A percentile compares a stretch with the other conserved stretches of the same genome.
Conservation (phyloP, 345 rosid genomes). For the Boechera divaricarpa region DNA sequence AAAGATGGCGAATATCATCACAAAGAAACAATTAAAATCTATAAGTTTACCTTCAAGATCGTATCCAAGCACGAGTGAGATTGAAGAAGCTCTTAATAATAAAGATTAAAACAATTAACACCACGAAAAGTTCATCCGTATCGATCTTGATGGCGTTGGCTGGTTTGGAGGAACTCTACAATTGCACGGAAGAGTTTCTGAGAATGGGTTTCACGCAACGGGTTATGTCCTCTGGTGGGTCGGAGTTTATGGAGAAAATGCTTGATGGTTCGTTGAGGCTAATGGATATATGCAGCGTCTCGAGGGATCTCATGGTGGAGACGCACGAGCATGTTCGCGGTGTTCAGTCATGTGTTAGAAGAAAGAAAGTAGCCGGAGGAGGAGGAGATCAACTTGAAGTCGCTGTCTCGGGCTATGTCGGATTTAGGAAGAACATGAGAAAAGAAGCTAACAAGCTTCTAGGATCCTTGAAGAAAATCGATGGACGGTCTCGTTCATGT, state of each 20-base stretch:
- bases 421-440: slow-evolving; percentile 59
- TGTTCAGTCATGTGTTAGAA: slow-evolving; percentile 61
- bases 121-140: slow-evolving; percentile 44
- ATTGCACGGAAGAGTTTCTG: slow-evolving; percentile 56
- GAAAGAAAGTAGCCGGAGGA: slow-evolving; percentile 55
- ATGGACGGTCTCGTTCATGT: slow-evolving; percentile 32
- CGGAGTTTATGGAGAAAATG: slow-evolving; percentile 52
- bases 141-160: slow-evolving; percentile 49
- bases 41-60: slow-evolving; percentile 74
- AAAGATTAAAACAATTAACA: slow-evolving; percentile 48
- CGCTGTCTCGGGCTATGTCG: slow-evolving; percentile 37
- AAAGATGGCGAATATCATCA: slow-evolving; percentile 45
- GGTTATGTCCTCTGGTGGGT: slow-evolving; percentile 46
- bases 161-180: slow-evolving; percentile 56
- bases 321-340: slow-evolving; percentile 55
- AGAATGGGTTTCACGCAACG: slow-evolving; percentile 59
- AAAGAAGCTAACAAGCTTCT: slow-evolving; percentile 58
- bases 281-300: slow-evolving; percentile 59
- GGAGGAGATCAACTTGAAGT: slow-evolving; percentile 34
- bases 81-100: slow-evolving; percentile 60
- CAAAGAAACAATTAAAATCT: slow-evolving; percentile 54
- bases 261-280: slow-evolving; percentile 65
- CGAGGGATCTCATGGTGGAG: slow-evolving; percentile 57
- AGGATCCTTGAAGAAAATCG: slow-evolving; percentile 53
- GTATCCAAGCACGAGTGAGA: slow-evolving; percentile 58